Conservation (phyloP, 495 filamentous ascomycete genomes). For the Penicillium tannophilum region DNA sequence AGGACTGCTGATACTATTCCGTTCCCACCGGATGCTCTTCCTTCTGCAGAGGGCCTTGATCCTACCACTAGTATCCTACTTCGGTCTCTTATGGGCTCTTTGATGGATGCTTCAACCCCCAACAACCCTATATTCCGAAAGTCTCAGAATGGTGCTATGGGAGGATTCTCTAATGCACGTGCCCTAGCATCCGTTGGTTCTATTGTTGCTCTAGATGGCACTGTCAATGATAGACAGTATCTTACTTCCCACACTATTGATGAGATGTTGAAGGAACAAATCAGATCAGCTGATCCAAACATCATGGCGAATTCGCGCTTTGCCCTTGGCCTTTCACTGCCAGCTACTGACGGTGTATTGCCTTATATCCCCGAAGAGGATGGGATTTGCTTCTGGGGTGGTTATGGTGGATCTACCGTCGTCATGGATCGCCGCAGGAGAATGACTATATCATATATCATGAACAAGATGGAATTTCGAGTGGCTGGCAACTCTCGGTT, state of each 20-base stretch:
- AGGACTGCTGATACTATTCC: slow-evolving; percentile 32
- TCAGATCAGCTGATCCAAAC: slow-evolving; percentile 36
- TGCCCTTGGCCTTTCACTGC: slow-evolving; percentile 39
- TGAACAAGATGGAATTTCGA: slow-evolving; percentile 42
- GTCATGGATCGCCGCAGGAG: slow-evolving; percentile 45
- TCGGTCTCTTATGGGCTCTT: no score
- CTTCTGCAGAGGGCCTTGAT: slow-evolving; percentile 4
- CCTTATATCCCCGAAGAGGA: slow-evolving; percentile 27
- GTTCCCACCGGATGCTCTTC: slow-evolving; percentile 14
- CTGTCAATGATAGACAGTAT: slow-evolving; percentile 33
- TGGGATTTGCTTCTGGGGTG: slow-evolving; percentile 44
- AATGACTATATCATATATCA: slow-evolving; percentile 45
- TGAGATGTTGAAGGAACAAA: slow-evolving; percentile 42
- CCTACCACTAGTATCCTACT: slow-evolving; percentile 13
- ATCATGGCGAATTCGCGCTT: slow-evolving; percentile 26
- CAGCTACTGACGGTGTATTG: slow-evolving; percentile 8
- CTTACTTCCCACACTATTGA: slow-evolving; percentile 36
- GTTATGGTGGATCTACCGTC: slow-evolving; percentile 44
- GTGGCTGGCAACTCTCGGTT: no score
- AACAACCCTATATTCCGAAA: slow-evolving; percentile 25
- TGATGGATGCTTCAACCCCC: no score
- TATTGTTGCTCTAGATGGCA: slow-evolving; percentile 31
- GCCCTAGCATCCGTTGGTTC: slow-evolving; percentile 33
- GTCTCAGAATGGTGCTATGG: slow-evolving; percentile 27
- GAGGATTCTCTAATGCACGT: slow-evolving; percentile 41